Evolutionary conservation across 495 filamentous ascomycete genomes (phyloP).

Genomic region (Xanthoparmelia taractica): DNA sequence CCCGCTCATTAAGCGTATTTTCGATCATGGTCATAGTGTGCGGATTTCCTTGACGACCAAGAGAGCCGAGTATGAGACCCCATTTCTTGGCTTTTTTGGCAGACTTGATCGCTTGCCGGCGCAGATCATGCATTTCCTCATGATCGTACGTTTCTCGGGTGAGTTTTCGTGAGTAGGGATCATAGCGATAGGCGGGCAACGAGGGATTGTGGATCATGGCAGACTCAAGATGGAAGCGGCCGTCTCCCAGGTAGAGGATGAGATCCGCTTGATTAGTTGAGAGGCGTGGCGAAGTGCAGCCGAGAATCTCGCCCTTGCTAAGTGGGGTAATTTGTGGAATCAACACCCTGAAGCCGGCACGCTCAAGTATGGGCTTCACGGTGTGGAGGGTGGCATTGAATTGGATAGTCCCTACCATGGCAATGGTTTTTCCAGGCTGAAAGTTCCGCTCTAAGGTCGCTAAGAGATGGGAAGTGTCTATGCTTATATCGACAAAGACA

Average conservation of each 20-base stretch:
- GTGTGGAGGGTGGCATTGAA: slow-evolving; percentile 96
- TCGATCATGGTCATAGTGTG: slow-evolving; percentile 86
- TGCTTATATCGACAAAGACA: slow-evolving; percentile 96
- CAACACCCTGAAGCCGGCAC: slow-evolving; percentile 70
- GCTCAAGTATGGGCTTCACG: slow-evolving; percentile 63
- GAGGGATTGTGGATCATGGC: slow-evolving; percentile 97
- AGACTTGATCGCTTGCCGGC: slow-evolving; percentile 63
- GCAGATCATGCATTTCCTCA: slow-evolving; percentile 74
- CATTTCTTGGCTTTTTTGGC: slow-evolving; percentile 75
- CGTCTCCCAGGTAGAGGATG: slow-evolving; percentile 90
- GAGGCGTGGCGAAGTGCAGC: slow-evolving; percentile 84
- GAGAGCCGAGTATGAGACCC: slow-evolving; percentile 87
- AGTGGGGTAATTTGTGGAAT: slow-evolving; percentile 91
- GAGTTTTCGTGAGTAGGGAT: slow-evolving; percentile 87
- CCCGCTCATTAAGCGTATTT: slow-evolving; percentile 54
- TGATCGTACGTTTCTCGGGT: slow-evolving; percentile 87
- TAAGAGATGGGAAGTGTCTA: slow-evolving; percentile 80
- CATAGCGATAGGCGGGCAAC: slow-evolving; percentile 89
- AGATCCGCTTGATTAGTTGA: slow-evolving; percentile 54
- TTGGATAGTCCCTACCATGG: slow-evolving; percentile 93
- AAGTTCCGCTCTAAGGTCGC: slow-evolving; percentile 88
- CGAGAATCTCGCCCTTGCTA: slow-evolving; percentile 88
- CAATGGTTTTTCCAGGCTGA: slow-evolving; percentile 70
- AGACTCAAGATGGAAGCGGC: slow-evolving; percentile 92
- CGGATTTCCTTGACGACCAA: slow-evolving; percentile 92